phyloP scores from a whole-genome alignment of 2,329 filamentous ascomycete species.

The Mollisiaceae sp. region DNA sequence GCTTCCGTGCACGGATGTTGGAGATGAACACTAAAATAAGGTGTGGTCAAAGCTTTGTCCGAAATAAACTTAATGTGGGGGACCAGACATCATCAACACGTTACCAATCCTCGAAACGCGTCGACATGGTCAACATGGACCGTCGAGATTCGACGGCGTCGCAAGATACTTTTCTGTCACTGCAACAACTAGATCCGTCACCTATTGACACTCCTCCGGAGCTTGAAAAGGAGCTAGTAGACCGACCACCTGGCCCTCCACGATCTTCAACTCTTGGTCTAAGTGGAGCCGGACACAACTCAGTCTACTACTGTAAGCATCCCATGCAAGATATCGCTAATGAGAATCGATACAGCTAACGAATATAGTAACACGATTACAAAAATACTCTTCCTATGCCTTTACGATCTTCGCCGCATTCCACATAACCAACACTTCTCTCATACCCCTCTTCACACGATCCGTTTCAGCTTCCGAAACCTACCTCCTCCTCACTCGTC shows the following conservation, averaged over 20 bases:
- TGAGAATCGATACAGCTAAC: background rate
- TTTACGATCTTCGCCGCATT: constrained; percentile 77
- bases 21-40: constrained; percentile 28
- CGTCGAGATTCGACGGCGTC: constrained; percentile 50
- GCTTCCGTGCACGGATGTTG: background rate
- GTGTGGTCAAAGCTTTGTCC: constrained; percentile 33
- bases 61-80: constrained; percentile 26
- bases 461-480: constrained; percentile 78
- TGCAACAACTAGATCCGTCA: constrained; percentile 81
- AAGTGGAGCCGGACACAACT: constrained; percentile 65
- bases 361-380: constrained; percentile 70
- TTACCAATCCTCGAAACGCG: constrained; percentile 15
- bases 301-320: constrained; percentile 77
- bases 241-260: constrained; percentile 46
- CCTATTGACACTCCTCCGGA: constrained; percentile 70
- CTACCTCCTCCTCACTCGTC: constrained; percentile 88
- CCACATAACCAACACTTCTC: constrained; percentile 80
- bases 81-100: constrained; percentile 28
- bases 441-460: constrained; percentile 76
- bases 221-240: constrained; percentile 48
- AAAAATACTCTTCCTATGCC: constrained; percentile 88
- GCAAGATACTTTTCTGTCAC: constrained; percentile 63
- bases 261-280: constrained; percentile 56
- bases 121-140: constrained; percentile 39
- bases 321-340: background rate